Base-by-base conservation (phyloP, 75 land plant genomes). In the Cunninghamia lanceolata region DNA sequence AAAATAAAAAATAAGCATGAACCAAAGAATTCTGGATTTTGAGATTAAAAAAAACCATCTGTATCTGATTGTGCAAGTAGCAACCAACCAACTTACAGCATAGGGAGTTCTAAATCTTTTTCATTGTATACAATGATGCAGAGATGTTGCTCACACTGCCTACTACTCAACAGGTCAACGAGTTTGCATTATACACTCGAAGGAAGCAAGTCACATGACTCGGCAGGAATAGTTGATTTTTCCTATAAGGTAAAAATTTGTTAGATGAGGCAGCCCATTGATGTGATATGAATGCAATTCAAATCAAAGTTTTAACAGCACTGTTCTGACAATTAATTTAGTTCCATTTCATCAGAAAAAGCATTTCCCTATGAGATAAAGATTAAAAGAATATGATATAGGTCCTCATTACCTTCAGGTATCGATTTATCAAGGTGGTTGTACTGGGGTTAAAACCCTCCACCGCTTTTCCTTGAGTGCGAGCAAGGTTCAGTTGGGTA, bases 381-480 rank as follows among this genome's bases (percentile, higher is more conserved):
- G n/a, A 47, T 28, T 25, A 30, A 82, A n/a, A 82, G 47, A 82
- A 82, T 32, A 82, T 46, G 34, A 43, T 25, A n/a, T 9, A 82
- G 83, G 28, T n/a, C 34, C 54, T 45, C 47, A 39, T 34, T 91
- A 97, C 99, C 99, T 98, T 92, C 28, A 96, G 85, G 83, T 95
- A 98, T 89, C 82, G 96, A 9, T 88, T 87, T n/a, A 98, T 83
- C 85, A 98, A 40, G 39, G 86, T 85, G 34, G 95, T 94, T 36
- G 99, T 98, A 84, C 99, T 98, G 91, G 82, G 89, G 54, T 98
- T 98, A 83, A 96, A 98, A 74, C 99, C 99, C 39, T 91, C 83
- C 39, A 98, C 86, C 39, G 96, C 93, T 74, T 86, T 91, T 30
- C 93, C 91, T 85, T 92, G 85, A 10, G 90, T 91, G 25, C 97